Base-by-base conservation (phyloP, 2,329 filamentous ascomycete genomes). In the Botrytis medusae region DNA sequence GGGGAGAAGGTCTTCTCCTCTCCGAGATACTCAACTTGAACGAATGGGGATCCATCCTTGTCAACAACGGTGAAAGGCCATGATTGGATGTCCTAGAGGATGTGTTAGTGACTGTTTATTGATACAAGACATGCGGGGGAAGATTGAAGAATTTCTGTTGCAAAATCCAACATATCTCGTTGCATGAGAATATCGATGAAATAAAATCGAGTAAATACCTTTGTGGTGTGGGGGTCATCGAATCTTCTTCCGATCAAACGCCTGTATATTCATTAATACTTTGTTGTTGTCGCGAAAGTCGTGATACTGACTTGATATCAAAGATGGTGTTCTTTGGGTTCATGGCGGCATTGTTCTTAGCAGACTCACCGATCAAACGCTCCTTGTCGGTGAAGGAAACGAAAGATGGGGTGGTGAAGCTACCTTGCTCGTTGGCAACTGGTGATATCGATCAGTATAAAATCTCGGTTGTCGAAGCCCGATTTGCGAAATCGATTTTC, bases 301-400 rank as follows among this genome's bases (percentile, higher is more conserved):
- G 72, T 73, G 34, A 48, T 34, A 86, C 92, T 87, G 85, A 96
- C 94, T 98, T 99, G 90, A 97, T 93, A 87, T 99, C 96, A 87
- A 98, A 99, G 86, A 99, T 90, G 81, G 96, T 99, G 89, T 98
- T 98, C 84, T 86, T 86, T 77, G 96, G 96, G 93, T 99, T 99
- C 94, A 98, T 97, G 82, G 96, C 95, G 83, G 95, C 96, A 91
- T 98, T 95, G 90, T 99, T 99, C 93, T 98, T 99, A 83, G 96
- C 96, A 76, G 96, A 95, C 90, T 98, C 96, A 89, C 96, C 96
- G 83, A 98, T 98, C 87, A 99, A 88, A 86, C 96, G 95, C 90
- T 99, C 96, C 88, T 97, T 94, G 82, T 95, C 92, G 84, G 94
- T 98, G 91, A 99, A 99, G 81, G 94, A 97, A 84, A 99, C 96